Evolutionary conservation across 1,284 basidiomycete species (phyloP).

Genomic region (Microbotryomycetes sp.): DNA sequence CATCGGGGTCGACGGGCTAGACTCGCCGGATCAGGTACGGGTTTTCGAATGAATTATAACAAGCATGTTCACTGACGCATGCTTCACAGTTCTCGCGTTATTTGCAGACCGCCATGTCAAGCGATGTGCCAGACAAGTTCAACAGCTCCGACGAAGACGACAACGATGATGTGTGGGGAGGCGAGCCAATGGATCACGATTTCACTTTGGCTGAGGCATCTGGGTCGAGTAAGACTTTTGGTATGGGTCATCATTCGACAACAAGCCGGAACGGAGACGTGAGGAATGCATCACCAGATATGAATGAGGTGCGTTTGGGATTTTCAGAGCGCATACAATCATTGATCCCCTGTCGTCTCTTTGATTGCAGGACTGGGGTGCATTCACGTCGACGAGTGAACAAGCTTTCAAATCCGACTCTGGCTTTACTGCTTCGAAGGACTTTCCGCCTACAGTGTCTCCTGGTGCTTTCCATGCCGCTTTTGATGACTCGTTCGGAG

Average conservation of each 20-base stretch:
- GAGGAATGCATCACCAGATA: neutral
- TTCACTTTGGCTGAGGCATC: neutral
- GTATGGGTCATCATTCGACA: neutral
- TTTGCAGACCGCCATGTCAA: slow-evolving; percentile 58
- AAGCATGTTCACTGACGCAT: neutral
- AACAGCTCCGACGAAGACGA: slow-evolving; percentile 34
- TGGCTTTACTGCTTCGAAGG: slow-evolving; percentile 53
- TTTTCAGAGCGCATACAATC: slow-evolving; percentile 50
- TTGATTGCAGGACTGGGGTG: neutral
- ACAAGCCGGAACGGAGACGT: neutral
- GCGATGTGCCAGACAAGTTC: slow-evolving; percentile 42
- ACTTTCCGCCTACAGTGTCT: slow-evolving; percentile 56
- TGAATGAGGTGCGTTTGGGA: neutral
- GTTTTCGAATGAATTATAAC: slow-evolving; percentile 1
- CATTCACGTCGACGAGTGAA: neutral
- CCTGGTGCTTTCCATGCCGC: slow-evolving; percentile 58
- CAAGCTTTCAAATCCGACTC: slow-evolving; percentile 42
- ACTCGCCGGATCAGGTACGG: slow-evolving; percentile 21
- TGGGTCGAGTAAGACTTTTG: neutral
- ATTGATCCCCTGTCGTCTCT: slow-evolving; percentile 42
- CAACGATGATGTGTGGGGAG: slow-evolving; percentile 15
- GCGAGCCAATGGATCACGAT: neutral
- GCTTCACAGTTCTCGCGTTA: slow-evolving; percentile 60
- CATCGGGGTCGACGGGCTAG: neutral
- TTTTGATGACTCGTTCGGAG: slow-evolving; percentile 7